phyloP scores from a whole-genome alignment of 352 stramenopile species.

The Phytophthora meadii region DNA sequence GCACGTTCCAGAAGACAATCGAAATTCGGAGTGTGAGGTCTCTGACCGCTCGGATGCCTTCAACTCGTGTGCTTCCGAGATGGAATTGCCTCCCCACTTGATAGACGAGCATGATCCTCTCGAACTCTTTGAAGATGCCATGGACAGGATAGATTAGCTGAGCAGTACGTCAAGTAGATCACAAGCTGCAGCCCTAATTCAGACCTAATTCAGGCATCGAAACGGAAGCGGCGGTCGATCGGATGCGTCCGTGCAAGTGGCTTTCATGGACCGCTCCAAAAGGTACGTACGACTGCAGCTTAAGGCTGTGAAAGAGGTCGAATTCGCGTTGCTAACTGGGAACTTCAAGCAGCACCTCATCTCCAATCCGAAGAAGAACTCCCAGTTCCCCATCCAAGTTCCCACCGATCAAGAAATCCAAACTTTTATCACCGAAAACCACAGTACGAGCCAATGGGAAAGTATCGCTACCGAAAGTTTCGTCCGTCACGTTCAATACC shows the following conservation, averaged over 20 bases:
- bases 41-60: constrained; percentile 29
- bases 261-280: constrained; percentile 23
- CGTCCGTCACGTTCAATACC: constrained; percentile 36
- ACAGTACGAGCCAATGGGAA: constrained; percentile 18
- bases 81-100: background rate
- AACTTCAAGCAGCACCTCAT: constrained; percentile 1
- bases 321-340: background rate
- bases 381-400: constrained; percentile 22
- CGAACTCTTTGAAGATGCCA: constrained; percentile 9
- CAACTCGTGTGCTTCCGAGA: constrained; percentile 32
- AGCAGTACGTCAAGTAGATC: background rate
- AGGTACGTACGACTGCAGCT: no score
- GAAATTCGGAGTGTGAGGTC: constrained; percentile 22
- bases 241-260: constrained; percentile 21
- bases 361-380: constrained; percentile 15
- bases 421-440: constrained; percentile 28
- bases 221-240: constrained; percentile 4
- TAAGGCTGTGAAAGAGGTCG: background rate
- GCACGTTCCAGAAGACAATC: constrained; percentile 5
- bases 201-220: constrained; percentile 16
- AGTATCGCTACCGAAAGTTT: constrained; percentile 51
- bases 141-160: constrained; percentile 21
- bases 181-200: no score
- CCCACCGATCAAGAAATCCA: constrained; percentile 34
- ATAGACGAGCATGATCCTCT: background rate